A percentile compares a stretch with the other conserved stretches of the same genome.
Evolutionary conservation across 139 green algal species (phyloP).

Genomic region (Closterium sp.): DNA sequence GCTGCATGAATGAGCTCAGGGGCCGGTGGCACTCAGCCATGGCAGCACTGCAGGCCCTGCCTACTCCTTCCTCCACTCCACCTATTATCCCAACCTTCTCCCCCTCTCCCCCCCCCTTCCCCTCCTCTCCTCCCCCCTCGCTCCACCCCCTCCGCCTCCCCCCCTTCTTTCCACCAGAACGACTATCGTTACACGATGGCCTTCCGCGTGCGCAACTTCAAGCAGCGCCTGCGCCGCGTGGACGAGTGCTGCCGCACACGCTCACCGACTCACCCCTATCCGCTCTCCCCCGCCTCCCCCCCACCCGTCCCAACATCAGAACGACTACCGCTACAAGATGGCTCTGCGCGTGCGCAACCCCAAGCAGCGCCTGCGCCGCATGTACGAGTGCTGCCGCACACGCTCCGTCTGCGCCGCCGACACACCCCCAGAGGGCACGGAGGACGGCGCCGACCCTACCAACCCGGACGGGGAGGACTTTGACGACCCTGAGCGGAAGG

Average conservation of each 20-base stretch:
- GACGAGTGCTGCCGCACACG: constrained; percentile 46
- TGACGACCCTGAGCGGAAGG: not conserved
- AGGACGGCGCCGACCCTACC: not conserved
- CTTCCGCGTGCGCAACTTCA: constrained; percentile 65
- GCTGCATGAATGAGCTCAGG: too few species aligned
- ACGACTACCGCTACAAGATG: constrained; percentile 65
- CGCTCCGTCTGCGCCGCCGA: not conserved
- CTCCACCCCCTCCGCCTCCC: too few species aligned
- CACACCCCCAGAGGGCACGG: not conserved
- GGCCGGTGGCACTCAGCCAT: too few species aligned
- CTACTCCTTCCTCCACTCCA: not conserved
- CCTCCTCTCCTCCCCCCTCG: too few species aligned
- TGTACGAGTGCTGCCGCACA: constrained; percentile 49
- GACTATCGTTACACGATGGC: constrained; percentile 66
- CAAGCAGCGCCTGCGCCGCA: constrained; percentile 58
- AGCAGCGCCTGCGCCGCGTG: constrained; percentile 57
- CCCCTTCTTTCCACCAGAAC: not conserved
- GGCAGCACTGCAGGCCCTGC: too few species aligned
- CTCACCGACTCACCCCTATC: not conserved
- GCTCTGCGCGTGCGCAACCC: constrained; percentile 68
- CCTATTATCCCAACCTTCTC: not conserved
- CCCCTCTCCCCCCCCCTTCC: too few species aligned
- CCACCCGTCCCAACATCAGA: too few species aligned
- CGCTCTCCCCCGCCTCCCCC: too few species aligned
- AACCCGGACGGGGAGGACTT: not conserved